Conservation (phyloP, 163 green algal species). For the Trebouxiophyceae sp. region DNA sequence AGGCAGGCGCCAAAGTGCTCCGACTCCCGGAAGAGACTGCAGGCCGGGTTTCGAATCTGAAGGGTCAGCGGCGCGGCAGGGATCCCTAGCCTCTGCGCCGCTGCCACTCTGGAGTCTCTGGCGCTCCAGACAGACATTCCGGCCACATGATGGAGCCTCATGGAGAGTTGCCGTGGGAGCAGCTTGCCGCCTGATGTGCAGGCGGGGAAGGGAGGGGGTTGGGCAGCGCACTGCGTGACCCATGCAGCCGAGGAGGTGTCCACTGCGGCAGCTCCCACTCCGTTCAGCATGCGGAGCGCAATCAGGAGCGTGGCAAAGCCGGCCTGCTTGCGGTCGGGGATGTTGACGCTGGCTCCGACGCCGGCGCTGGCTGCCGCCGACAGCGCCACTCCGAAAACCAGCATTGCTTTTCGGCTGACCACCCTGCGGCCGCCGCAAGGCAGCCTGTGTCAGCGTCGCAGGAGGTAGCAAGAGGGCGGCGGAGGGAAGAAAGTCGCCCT, state of each 20-base stretch:
- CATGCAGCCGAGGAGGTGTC: slow-evolving; percentile 4
- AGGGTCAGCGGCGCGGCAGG: no score
- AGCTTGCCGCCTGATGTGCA: no score
- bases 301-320: background rate
- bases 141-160: no score
- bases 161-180: no score
- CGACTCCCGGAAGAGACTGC: background rate
- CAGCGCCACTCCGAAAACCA: background rate
- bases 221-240: background rate
- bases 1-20: slow-evolving; percentile 1
- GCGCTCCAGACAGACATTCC: no score
- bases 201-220: background rate
- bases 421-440: no score
- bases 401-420: background rate
- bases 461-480: no score
- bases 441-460: no score
- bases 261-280: slow-evolving; percentile 1
- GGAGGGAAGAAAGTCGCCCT: no score
- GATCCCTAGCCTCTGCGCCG: no score
- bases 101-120: no score
- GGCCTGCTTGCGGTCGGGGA: background rate
- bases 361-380: background rate
- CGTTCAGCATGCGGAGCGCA: slow-evolving; percentile 1
- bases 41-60: no score
- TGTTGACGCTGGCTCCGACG: background rate